These are phyloP conservation scores for Lepidium sativum DNA, from an alignment of 345 rosid species.

Conservation along the genomic window DNA sequence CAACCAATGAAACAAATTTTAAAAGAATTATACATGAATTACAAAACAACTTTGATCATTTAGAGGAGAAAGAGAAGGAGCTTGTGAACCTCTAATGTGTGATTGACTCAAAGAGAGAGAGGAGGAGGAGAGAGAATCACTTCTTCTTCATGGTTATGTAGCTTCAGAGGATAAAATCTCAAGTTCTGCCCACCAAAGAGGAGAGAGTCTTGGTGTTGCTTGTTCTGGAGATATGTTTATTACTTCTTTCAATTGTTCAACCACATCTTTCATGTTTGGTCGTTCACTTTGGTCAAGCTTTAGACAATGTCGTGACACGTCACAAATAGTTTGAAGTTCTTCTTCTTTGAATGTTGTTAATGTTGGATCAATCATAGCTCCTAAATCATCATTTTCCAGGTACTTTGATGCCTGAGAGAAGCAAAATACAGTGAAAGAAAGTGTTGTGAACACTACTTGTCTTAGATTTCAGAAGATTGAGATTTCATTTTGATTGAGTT, in stretches of 20 bases:
- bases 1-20: slow-evolving; percentile 15
- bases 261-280: slow-evolving; percentile 59
- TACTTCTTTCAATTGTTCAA: slow-evolving; percentile 49
- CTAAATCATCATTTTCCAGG: slow-evolving; percentile 37
- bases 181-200: slow-evolving; percentile 99
- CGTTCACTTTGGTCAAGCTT: slow-evolving; percentile 44
- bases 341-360: slow-evolving; percentile 56
- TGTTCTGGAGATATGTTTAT: slow-evolving; percentile 68
- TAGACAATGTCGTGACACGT: slow-evolving; percentile 52
- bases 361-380: slow-evolving; percentile 55
- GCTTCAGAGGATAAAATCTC: slow-evolving; percentile 90
- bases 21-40: not conserved
- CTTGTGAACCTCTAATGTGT: slow-evolving; percentile 7
- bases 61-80: slow-evolving; percentile 2
- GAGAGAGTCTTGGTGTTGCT: slow-evolving; percentile 90
- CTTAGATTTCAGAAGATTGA: not conserved
- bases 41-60: not conserved
- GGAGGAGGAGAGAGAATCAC: slow-evolving; percentile 12
- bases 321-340: slow-evolving; percentile 61
- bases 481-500: not conserved
- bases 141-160: slow-evolving; percentile 27
- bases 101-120: not conserved
- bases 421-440: not conserved
- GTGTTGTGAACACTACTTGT: not conserved
- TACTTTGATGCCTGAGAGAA: slow-evolving; percentile 52